phyloP scores from a whole-genome alignment of 345 rosid species.

The Arabis alpina region DNA sequence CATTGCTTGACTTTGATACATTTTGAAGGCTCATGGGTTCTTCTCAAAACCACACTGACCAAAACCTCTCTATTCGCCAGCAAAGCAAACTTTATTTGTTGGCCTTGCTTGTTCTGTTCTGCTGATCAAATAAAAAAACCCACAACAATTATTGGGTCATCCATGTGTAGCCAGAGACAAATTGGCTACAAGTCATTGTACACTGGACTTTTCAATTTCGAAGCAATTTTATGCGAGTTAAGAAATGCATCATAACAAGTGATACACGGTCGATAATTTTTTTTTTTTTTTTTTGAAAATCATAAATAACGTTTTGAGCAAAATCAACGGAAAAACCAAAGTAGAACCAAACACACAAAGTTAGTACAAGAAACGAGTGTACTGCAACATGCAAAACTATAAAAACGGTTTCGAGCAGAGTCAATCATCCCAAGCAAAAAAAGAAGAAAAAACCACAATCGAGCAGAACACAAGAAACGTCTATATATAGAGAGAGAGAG shows the following conservation, averaged over 20 bases:
- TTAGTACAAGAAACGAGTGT: background rate
- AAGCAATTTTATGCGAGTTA: background rate
- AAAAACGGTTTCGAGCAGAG: background rate
- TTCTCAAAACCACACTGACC: constrained; percentile 13
- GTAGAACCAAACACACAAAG: background rate
- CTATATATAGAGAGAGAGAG: background rate
- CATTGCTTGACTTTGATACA: constrained; percentile 50
- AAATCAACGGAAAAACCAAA: background rate
- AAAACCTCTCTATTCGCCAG: constrained; percentile 46
- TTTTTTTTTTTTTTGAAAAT: no score
- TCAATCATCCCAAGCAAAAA: no score
- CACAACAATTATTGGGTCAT: background rate
- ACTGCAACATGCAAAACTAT: constrained; percentile 5
- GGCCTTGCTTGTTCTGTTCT: constrained; percentile 39
- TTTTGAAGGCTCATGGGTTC: constrained; percentile 58
- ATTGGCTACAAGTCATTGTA: background rate
- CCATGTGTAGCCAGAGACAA: background rate
- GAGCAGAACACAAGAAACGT: background rate
- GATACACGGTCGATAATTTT: no score
- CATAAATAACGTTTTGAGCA: no score
- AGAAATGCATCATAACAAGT: background rate
- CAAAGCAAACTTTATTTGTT: constrained; percentile 42
- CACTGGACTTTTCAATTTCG: no score
- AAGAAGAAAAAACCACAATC: background rate
- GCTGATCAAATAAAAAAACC: background rate